Evolutionary conservation across 768 basidiomycete species (phyloP).

Genomic region (Russula griseocarnosa): DNA sequence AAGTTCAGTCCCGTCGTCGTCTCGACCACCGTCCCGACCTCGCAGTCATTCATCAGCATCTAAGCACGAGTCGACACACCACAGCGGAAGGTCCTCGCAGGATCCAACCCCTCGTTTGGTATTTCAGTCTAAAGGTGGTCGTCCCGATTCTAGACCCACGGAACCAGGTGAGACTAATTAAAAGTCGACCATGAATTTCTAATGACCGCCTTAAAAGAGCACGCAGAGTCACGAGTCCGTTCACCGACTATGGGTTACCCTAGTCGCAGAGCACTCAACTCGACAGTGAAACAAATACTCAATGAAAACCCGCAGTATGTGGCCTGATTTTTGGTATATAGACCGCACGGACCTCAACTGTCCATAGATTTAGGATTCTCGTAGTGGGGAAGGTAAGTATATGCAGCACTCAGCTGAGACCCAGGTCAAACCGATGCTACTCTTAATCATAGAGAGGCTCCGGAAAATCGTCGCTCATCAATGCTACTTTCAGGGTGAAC

Average conservation of each 20-base stretch:
- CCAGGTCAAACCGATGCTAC: not conserved
- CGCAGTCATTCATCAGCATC: no score
- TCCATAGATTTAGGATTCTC: constrained; percentile 6
- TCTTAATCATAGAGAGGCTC: not conserved
- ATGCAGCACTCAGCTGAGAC: not conserved
- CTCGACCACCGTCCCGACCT: no score
- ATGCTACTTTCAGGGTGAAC: not conserved
- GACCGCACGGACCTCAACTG: not conserved
- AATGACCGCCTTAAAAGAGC: not conserved
- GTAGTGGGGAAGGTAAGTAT: not conserved
- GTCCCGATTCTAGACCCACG: not conserved
- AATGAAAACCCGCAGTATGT: not conserved
- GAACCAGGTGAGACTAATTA: not conserved
- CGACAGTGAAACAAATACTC: not conserved
- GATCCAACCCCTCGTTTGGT: no score
- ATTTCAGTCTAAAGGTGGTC: not conserved
- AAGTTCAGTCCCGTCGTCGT: no score
- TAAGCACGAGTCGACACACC: no score
- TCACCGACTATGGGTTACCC: not conserved
- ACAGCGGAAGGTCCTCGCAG: no score
- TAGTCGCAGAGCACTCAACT: not conserved
- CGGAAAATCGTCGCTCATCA: constrained; percentile 3
- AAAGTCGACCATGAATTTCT: not conserved
- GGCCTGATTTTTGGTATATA: not conserved
- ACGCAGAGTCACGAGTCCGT: not conserved